Conservation (phyloP, 176 grass and related monocot genomes). For the Avena insularis region DNA sequence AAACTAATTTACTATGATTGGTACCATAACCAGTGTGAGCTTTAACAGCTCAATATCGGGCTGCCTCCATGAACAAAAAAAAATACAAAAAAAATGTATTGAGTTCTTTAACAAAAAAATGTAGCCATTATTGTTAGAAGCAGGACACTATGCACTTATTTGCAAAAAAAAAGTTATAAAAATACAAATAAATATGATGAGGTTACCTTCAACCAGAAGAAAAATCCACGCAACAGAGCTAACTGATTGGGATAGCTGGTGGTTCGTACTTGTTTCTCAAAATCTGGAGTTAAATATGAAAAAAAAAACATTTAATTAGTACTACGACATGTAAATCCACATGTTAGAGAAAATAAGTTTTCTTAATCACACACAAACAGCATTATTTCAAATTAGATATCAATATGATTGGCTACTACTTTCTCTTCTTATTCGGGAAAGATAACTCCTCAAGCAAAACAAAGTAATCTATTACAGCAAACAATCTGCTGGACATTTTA, state of each 20-base stretch:
- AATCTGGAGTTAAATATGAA: conserved; percentile 54
- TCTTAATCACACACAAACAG: conserved; percentile 5
- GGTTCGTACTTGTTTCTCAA: conserved; percentile 47
- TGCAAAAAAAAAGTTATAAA: neutral
- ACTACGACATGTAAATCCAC: neutral
- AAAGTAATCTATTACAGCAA: neutral
- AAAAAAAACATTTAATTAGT: neutral
- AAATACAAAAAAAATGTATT: neutral
- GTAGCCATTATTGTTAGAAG: neutral
- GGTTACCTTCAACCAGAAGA: conserved; percentile 83
- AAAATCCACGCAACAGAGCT: conserved; percentile 77
- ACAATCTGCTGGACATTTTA: conserved; percentile 20
- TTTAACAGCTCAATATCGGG: neutral
- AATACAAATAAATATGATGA: neutral
- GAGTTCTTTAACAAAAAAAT: conserved; percentile 2
- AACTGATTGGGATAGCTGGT: conserved; percentile 39
- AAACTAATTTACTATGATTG: neutral
- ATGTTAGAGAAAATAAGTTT: conserved; percentile 33
- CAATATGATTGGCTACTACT: neutral
- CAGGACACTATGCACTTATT: neutral
- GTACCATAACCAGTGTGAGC: neutral
- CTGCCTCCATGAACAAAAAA: conserved; percentile 25
- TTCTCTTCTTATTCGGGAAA: neutral
- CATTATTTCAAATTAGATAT: conserved; percentile 6
- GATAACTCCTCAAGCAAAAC: conserved; percentile 26